These are phyloP conservation scores for Claviceps pazoutovae DNA, from an alignment of 2,329 filamentous ascomycete species.

Conservation along the genomic window DNA sequence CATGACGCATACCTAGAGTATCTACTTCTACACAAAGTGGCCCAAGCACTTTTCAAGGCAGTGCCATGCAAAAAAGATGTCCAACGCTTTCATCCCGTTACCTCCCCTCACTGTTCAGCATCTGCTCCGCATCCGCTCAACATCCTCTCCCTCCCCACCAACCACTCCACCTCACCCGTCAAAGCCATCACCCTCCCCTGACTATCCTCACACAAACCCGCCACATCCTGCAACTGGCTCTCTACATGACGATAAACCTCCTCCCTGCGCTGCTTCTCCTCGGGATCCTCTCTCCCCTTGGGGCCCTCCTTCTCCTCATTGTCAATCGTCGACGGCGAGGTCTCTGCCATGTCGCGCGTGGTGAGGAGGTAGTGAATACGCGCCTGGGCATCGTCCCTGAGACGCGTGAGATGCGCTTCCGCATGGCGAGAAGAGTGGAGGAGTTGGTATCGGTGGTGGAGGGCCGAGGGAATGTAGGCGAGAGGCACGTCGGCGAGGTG, in stretches of 20 bases:
- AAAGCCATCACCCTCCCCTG: constrained; percentile 8
- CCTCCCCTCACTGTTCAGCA: no score
- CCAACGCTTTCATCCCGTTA: no score
- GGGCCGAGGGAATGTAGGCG: constrained; percentile 6
- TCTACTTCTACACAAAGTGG: no score
- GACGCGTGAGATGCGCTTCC: background rate
- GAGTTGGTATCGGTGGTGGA: constrained; percentile 10
- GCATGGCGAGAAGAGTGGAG: constrained; percentile 4
- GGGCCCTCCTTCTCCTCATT: no score
- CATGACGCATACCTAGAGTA: no score
- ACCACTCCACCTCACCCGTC: constrained; percentile 2
- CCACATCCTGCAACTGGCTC: constrained; percentile 11
- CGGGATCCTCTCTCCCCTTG: background rate
- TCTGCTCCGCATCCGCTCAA: background rate
- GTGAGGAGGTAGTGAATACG: background rate
- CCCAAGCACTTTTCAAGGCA: no score
- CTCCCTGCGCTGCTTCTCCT: background rate
- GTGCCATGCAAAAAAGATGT: no score
- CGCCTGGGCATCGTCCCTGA: background rate
- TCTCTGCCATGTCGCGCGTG: background rate
- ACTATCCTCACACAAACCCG: background rate
- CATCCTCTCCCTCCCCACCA: constrained; percentile 2
- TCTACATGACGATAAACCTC: constrained; percentile 15
- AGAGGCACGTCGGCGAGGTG: constrained; percentile 11
- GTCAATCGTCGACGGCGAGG: background rate